A percentile compares a stretch with the other conserved stretches of the same genome.
phyloP scores from a whole-genome alignment of 768 basidiomycete species.

The Calvatia gigantea region DNA sequence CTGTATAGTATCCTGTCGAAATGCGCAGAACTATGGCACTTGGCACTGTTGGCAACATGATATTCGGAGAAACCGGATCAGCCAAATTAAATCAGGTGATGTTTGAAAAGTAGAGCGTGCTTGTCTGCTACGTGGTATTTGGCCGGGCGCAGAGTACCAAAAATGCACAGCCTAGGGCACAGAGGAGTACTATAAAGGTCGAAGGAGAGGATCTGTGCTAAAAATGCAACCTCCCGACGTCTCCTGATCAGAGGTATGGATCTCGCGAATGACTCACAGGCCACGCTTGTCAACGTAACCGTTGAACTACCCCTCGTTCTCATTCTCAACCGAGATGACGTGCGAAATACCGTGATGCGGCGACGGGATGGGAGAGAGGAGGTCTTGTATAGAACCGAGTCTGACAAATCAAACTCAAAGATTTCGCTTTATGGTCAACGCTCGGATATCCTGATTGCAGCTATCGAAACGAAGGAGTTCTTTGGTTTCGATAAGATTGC shows the following conservation, averaged over 20 bases:
- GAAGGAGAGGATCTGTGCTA: too few relatives aligned
- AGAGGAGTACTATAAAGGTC: too few relatives aligned
- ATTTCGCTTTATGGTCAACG: not conserved
- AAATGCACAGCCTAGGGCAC: too few relatives aligned
- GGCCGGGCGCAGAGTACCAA: too few relatives aligned
- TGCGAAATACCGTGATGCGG: not conserved
- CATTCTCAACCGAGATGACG: not conserved
- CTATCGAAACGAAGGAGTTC: slow-evolving; percentile 3
- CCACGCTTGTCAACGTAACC: not conserved
- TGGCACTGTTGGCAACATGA: too few relatives aligned
- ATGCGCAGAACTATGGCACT: too few relatives aligned
- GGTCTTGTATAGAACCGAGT: slow-evolving; percentile 1
- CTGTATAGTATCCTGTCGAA: too few relatives aligned
- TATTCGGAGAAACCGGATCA: too few relatives aligned
- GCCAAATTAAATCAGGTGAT: too few relatives aligned
- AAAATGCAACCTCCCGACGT: too few relatives aligned
- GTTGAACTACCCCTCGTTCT: not conserved
- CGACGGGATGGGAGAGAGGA: not conserved
- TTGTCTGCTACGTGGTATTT: too few relatives aligned
- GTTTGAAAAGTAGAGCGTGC: too few relatives aligned
- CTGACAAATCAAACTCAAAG: not conserved
- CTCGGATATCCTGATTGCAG: not conserved
- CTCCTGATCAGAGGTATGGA: not conserved
- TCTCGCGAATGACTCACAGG: slow-evolving; percentile 3
- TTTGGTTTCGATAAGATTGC: slow-evolving; percentile 3